Conservation (phyloP, 768 basidiomycete genomes). For the Hygrophoropsis aurantiaca region DNA sequence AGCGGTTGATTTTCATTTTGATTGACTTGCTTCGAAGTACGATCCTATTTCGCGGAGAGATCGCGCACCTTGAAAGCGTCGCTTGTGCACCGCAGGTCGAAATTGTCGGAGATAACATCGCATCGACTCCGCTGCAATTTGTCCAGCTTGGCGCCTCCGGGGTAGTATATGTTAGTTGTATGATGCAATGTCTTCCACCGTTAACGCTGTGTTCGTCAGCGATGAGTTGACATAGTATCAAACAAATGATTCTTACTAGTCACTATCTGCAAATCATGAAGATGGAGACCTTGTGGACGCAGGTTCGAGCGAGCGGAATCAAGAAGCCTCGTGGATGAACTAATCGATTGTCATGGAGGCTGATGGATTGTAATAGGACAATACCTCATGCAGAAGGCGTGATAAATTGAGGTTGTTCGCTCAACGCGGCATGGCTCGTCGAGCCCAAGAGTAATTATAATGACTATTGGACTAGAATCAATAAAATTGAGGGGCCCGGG, state of each 20-base stretch:
- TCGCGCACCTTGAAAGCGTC: constrained; percentile 24
- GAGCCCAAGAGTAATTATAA: too few species aligned
- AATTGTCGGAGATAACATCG: constrained; percentile 25
- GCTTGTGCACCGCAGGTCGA: background rate
- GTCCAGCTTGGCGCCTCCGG: background rate
- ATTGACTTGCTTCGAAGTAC: constrained; percentile 10
- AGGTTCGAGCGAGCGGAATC: background rate
- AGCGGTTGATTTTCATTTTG: constrained; percentile 12
- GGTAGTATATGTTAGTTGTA: background rate
- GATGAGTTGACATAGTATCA: too few species aligned
- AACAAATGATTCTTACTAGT: background rate
- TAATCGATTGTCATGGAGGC: too few species aligned
- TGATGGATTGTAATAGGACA: too few species aligned
- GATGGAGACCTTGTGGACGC: background rate
- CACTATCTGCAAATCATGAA: background rate
- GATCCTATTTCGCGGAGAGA: constrained; percentile 21
- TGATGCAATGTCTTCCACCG: constrained; percentile 1
- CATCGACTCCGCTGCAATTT: constrained; percentile 20
- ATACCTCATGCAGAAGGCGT: too few species aligned
- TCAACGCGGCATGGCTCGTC: too few species aligned
- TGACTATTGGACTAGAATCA: too few species aligned
- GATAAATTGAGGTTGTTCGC: too few species aligned
- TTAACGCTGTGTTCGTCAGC: constrained; percentile 2
- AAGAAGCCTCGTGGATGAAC: too few species aligned
- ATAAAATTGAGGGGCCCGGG: too few species aligned